phyloP scores from a whole-genome alignment of 805 yeast genomes.

The Starmerella gropengiesseri region DNA sequence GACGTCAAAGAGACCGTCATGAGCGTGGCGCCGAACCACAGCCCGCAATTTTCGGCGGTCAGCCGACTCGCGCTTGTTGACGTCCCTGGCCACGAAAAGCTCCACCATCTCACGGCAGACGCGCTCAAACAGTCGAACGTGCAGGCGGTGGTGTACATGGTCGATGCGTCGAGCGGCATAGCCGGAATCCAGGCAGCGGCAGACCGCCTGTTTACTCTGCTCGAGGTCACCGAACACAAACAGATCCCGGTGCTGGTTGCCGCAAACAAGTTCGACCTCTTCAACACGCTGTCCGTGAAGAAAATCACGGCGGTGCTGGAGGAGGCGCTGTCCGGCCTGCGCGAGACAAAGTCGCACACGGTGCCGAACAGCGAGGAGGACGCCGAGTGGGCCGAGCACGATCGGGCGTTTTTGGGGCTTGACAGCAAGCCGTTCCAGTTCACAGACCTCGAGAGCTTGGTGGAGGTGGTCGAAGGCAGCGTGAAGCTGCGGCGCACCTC shows the following conservation, averaged over 20 bases:
- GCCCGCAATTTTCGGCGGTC: not conserved
- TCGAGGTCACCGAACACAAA: conserved; percentile 50
- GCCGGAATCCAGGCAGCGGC: conserved; percentile 45
- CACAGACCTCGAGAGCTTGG: conserved; percentile 58
- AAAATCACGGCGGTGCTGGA: conserved; percentile 54
- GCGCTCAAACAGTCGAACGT: conserved; percentile 37
- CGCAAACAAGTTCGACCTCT: conserved; percentile 76
- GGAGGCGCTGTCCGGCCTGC: conserved; percentile 47
- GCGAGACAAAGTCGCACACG: conserved; percentile 39
- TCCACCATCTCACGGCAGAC: conserved; percentile 45
- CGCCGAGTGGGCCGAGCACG: conserved; percentile 29
- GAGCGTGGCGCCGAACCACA: conserved; percentile 16
- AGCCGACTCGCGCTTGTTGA: conserved; percentile 42
- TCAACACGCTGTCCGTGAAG: conserved; percentile 62
- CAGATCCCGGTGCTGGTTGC: conserved; percentile 64
- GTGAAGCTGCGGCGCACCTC: conserved; percentile 45
- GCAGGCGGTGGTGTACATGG: conserved; percentile 56
- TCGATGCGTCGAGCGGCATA: conserved; percentile 60
- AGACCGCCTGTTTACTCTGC: conserved; percentile 45
- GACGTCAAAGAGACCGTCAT: conserved; percentile 13
- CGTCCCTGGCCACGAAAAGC: conserved; percentile 80
- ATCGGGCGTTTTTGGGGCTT: conserved; percentile 35
- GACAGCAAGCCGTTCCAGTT: conserved; percentile 44
- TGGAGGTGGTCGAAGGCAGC: conserved; percentile 55
- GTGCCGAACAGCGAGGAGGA: conserved; percentile 32